phyloP scores from a whole-genome alignment of 2,329 filamentous ascomycete species.

The Colletotrichum sp. region DNA sequence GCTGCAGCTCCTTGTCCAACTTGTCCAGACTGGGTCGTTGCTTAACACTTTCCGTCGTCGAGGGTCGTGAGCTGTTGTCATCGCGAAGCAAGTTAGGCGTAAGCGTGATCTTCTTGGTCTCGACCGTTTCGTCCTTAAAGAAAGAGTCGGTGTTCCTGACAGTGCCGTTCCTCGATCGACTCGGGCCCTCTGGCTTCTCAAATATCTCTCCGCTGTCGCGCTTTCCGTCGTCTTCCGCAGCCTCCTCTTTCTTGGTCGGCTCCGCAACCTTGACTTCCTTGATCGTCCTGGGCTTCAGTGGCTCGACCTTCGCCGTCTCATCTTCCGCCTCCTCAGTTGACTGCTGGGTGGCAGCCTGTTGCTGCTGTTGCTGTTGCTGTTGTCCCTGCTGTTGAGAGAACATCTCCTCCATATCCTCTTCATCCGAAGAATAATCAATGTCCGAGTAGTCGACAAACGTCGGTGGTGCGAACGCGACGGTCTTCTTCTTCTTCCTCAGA shows the following conservation, averaged over 20 bases:
- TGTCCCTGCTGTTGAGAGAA: conserved; percentile 38
- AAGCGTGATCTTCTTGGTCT: conserved; percentile 96
- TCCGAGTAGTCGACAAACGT: conserved; percentile 91
- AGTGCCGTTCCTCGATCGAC: conserved; percentile 81
- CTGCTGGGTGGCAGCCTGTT: conserved; percentile 29
- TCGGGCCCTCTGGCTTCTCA: conserved; percentile 57
- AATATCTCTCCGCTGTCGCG: conserved; percentile 73
- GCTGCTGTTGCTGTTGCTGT: conserved; percentile 36
- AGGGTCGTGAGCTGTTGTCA: conserved; percentile 62
- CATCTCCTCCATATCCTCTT: conserved; percentile 64
- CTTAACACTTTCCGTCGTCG: conserved; percentile 61
- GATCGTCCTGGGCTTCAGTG: conserved; percentile 52
- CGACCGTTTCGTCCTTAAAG: conserved; percentile 93
- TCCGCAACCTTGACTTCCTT: conserved; percentile 45
- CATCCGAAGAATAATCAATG: conserved; percentile 82
- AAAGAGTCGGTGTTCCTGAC: conserved; percentile 94
- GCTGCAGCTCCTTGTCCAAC: conserved; percentile 60
- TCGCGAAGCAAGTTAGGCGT: conserved; percentile 92
- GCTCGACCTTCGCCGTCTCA: conserved; percentile 61
- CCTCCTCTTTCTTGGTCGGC: conserved; percentile 30
- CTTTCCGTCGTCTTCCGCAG: conserved; percentile 38
- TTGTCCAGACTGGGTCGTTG: conserved; percentile 75
- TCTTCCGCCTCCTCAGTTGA: conserved; percentile 44
- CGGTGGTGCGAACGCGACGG: conserved; percentile 82
- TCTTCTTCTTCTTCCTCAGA: conserved; percentile 85